A percentile compares a stretch with the other conserved stretches of the same genome.
Conservation (phyloP, 2,329 filamentous ascomycete genomes). For the Didymosphaeria variabile region DNA sequence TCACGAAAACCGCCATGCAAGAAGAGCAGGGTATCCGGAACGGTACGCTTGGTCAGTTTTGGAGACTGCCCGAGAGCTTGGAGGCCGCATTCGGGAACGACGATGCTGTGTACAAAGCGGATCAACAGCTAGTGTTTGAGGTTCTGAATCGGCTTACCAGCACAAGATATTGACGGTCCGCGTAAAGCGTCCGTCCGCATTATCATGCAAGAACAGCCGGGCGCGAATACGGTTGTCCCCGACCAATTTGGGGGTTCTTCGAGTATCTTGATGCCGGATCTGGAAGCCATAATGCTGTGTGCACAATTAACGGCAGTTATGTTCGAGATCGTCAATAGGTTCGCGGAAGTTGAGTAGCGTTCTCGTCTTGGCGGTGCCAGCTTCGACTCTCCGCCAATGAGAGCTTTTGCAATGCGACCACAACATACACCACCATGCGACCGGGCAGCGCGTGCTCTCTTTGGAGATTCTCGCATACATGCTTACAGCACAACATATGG, state of each 20-base stretch:
- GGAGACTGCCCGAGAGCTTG: constrained; percentile 48
- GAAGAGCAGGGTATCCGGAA: constrained; percentile 42
- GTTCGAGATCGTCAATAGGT: constrained; percentile 38
- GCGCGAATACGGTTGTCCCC: constrained; percentile 36
- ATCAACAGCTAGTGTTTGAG: constrained; percentile 40
- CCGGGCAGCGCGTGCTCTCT: not conserved
- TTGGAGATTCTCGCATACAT: not conserved
- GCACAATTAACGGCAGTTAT: constrained; percentile 42
- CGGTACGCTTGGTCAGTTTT: constrained; percentile 45
- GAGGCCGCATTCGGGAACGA: constrained; percentile 54
- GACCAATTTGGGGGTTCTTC: constrained; percentile 49
- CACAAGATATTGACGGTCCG: constrained; percentile 59
- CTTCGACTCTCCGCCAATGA: constrained; percentile 1
- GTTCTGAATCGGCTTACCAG: constrained; percentile 36
- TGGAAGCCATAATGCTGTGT: constrained; percentile 55
- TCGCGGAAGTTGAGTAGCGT: constrained; percentile 19
- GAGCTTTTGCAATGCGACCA: not conserved
- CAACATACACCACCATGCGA: constrained; percentile 1
- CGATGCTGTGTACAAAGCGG: constrained; percentile 54
- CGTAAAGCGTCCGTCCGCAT: constrained; percentile 55
- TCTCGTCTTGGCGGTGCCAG: constrained; percentile 12
- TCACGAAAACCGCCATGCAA: constrained; percentile 53
- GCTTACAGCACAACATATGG: constrained; percentile 1
- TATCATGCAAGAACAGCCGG: constrained; percentile 42
- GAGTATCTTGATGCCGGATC: constrained; percentile 52